A percentile compares a stretch with the other conserved stretches of the same genome.
These are phyloP conservation scores for Passiflora organensis DNA, from an alignment of 345 rosid genomes.

Conservation along the genomic window DNA sequence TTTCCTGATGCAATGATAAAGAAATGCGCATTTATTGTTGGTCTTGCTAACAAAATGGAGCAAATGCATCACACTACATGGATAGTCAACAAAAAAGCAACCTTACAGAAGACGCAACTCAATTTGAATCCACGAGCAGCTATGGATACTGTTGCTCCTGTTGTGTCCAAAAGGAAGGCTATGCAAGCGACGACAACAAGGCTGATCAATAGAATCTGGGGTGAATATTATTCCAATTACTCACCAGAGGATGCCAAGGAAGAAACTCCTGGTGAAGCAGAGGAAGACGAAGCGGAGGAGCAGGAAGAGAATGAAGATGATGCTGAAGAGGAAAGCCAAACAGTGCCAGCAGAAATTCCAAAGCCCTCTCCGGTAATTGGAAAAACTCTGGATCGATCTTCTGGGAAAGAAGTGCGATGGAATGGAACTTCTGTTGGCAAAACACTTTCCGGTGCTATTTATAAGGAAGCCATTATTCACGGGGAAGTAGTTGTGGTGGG, in stretches of 20 bases:
- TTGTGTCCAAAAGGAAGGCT: conserved; percentile 47
- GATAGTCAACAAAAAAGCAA: conserved; percentile 60
- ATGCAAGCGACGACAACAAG: conserved; percentile 87
- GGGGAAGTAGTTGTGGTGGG: conserved; percentile 21
- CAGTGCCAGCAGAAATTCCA: conserved; percentile 14
- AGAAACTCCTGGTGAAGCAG: conserved; percentile 11
- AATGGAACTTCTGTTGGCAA: conserved; percentile 17
- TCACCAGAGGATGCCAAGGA: conserved; percentile 15
- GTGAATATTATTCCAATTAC: conserved; percentile 59
- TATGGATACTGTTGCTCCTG: conserved; percentile 30
- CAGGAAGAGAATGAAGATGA: conserved; percentile 26
- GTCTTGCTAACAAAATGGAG: conserved; percentile 63
- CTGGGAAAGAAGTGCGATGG: conserved; percentile 18
- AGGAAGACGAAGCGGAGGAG: conserved; percentile 24
- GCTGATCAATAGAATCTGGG: conserved; percentile 80
- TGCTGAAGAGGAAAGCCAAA: conserved; percentile 17
- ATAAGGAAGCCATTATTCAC: conserved; percentile 16
- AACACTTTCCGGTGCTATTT: conserved; percentile 16
- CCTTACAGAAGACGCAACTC: conserved; percentile 31
- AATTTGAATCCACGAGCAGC: conserved; percentile 67
- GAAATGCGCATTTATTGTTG: conserved; percentile 54
- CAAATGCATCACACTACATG: conserved; percentile 72
- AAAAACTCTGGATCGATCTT: conserved; percentile 4
- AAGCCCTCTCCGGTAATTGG: conserved; percentile 6
- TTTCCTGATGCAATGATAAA: conserved; percentile 41